Evolutionary conservation across 495 filamentous ascomycete genomes (phyloP), one percentile per base, ranked within the genome.

Genomic region (Daldinia decipiens): DNA sequence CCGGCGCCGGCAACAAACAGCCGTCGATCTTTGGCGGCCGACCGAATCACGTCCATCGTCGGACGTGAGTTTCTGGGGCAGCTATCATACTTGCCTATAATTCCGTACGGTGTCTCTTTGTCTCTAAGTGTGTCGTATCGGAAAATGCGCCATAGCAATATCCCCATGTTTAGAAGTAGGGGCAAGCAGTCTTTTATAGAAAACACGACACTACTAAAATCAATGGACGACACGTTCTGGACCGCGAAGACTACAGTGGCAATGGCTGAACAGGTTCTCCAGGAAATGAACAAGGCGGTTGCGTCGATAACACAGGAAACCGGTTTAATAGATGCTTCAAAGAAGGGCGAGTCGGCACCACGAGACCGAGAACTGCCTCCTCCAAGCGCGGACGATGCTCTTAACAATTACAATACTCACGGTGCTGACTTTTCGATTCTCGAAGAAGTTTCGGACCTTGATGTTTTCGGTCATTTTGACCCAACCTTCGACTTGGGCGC

Each of bases 51-150:
- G 40, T 88, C 86, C 1, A 84, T 90, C 27, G 81, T 90, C 36
- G 82, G 79, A 24, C 82, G 82, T 2, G 86, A 90, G 69, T 83
- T 83, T 52, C 73, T 81, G 12, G 81, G 86, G 9, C 76, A 82
- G 4, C 76, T 93, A 3, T 82, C 85, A 12, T 84, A 86, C 7
- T 80, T 90, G 31, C 90, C 91, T 1, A 85, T 92, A 43, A 82
- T 93, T 7, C 88, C 90, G 0, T 93, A 93, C 62, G 87, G 88
- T 0, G 77, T 92, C 1, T 84, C 88, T 0, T 78, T 94, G 3
- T 88, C 90, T 0, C 83, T 94, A 54, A 88, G 87, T 17, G 89
- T 93, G 4, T 86, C 87, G 9, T 94, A 93, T 67, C 85, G 89
- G 34, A 89, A 91, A 71, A 87, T 91, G 80, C 87, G 90, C 12